Evolutionary conservation across 768 basidiomycete species (phyloP).

Genomic region (Hirschioporus abietinus): DNA sequence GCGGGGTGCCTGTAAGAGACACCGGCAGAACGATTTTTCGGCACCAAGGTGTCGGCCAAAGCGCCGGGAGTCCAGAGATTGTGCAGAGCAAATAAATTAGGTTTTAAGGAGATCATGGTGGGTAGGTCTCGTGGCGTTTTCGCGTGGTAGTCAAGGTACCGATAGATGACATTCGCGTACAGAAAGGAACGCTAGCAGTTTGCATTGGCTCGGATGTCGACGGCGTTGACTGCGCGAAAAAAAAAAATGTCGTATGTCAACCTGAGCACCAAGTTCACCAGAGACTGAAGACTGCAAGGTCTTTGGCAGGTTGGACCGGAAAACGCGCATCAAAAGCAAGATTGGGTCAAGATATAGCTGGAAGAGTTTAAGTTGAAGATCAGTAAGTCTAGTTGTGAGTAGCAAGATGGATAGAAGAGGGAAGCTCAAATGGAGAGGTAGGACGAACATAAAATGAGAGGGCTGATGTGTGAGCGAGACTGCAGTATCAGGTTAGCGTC

Average conservation of each 20-base stretch:
- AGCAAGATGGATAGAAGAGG: neutral
- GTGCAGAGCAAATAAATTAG: neutral
- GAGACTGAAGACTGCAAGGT: neutral
- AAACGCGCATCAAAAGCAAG: neutral
- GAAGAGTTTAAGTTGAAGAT: neutral
- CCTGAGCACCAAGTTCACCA: neutral
- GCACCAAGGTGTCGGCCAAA: neutral
- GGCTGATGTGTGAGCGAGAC: neutral
- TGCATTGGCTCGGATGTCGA: neutral
- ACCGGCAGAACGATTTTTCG: neutral
- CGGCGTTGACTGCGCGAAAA: neutral
- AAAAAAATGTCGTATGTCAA: neutral
- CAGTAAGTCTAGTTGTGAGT: neutral
- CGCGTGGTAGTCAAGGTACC: conserved; percentile 1
- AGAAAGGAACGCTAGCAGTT: neutral
- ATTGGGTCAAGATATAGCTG: neutral
- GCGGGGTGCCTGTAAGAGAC: conserved; percentile 1
- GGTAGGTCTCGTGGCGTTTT: conserved; percentile 1
- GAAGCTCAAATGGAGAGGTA: conserved; percentile 1
- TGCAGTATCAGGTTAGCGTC: neutral
- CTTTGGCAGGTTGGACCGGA: neutral
- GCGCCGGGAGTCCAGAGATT: neutral
- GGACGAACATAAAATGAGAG: conserved; percentile 1
- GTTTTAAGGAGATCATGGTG: conserved; percentile 1
- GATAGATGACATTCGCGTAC: neutral